A percentile compares a stretch with the other conserved stretches of the same genome.
These are phyloP conservation scores for Cutaneotrichosporon dermatis DNA, from an alignment of 1,284 basidiomycete species.

Conservation along the genomic window DNA sequence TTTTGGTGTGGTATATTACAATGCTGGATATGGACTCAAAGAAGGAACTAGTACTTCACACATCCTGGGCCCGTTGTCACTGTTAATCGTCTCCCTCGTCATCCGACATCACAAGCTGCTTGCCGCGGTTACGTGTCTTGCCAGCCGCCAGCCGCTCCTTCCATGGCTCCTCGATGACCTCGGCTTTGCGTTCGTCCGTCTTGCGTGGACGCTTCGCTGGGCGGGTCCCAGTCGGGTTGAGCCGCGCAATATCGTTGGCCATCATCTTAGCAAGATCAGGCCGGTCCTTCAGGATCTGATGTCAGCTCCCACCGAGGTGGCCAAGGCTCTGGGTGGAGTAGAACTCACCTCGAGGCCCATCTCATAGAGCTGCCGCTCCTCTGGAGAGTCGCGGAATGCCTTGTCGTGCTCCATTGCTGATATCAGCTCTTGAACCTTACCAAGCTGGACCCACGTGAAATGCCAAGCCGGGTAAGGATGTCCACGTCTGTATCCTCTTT, in stretches of 20 bases:
- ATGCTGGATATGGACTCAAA: constrained; percentile 8
- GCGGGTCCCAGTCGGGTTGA: neutral
- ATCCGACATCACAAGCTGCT: constrained; percentile 1
- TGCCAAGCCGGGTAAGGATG: constrained; percentile 25
- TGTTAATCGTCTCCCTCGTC: constrained; percentile 4
- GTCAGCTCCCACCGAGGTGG: neutral
- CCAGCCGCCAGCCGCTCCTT: constrained; percentile 1
- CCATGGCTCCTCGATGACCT: constrained; percentile 8
- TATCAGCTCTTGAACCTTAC: neutral
- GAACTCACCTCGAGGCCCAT: constrained; percentile 34
- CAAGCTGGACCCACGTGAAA: too few species aligned
- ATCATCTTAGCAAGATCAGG: constrained; percentile 29
- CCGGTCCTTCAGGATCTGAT: constrained; percentile 26
- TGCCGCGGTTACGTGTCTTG: constrained; percentile 6
- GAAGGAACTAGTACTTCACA: too few species aligned
- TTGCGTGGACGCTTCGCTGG: neutral
- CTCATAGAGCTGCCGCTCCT: constrained; percentile 38
- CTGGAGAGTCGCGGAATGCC: constrained; percentile 37
- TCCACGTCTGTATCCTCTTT: constrained; percentile 17
- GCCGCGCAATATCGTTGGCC: constrained; percentile 27
- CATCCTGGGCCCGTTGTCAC: too few species aligned
- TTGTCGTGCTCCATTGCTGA: constrained; percentile 25
- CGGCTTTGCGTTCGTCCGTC: neutral
- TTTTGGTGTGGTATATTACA: neutral
- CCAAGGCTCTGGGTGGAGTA: neutral